Conservation (phyloP, 805 yeast genomes). For the Suhomyces prunicola region DNA sequence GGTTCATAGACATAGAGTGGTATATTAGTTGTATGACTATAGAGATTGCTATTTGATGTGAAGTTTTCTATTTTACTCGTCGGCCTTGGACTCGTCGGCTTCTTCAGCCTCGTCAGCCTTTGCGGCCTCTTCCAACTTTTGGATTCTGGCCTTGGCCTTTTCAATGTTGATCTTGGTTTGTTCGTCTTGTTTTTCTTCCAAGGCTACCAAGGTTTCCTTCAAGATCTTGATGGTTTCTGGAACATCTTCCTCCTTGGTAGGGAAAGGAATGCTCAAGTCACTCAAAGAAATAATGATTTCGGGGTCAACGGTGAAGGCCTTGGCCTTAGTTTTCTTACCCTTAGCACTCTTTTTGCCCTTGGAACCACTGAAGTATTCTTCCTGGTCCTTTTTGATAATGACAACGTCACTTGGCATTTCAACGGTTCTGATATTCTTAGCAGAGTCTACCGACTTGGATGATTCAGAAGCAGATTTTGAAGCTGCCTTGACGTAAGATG, state of each 20-base stretch:
- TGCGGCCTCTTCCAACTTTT: slow-evolving; percentile 55
- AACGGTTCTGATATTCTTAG: slow-evolving; percentile 43
- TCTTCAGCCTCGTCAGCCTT: slow-evolving; percentile 37
- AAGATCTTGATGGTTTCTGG: slow-evolving; percentile 61
- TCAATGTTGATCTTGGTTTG: slow-evolving; percentile 74
- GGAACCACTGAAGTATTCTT: slow-evolving; percentile 52
- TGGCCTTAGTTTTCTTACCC: slow-evolving; percentile 52
- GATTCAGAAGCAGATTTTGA: slow-evolving; percentile 19
- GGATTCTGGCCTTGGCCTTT: slow-evolving; percentile 73
- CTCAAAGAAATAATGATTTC: slow-evolving; percentile 73
- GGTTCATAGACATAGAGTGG: neutral
- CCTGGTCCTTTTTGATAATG: slow-evolving; percentile 61
- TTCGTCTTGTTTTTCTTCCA: slow-evolving; percentile 70
- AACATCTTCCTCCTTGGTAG: slow-evolving; percentile 71
- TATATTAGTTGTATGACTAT: neutral
- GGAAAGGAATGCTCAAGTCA: slow-evolving; percentile 74
- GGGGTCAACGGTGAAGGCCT: slow-evolving; percentile 71
- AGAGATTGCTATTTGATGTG: neutral
- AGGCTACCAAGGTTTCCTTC: slow-evolving; percentile 67
- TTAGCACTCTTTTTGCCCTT: slow-evolving; percentile 40
- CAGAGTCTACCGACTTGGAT: slow-evolving; percentile 18
- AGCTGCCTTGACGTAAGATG: slow-evolving; percentile 63
- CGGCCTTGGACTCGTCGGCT: slow-evolving; percentile 10
- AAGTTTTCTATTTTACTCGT: neutral
- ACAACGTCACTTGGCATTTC: slow-evolving; percentile 64